Evolutionary conservation across 345 rosid genomes (phyloP).

Genomic region (Mercurialis annua): DNA sequence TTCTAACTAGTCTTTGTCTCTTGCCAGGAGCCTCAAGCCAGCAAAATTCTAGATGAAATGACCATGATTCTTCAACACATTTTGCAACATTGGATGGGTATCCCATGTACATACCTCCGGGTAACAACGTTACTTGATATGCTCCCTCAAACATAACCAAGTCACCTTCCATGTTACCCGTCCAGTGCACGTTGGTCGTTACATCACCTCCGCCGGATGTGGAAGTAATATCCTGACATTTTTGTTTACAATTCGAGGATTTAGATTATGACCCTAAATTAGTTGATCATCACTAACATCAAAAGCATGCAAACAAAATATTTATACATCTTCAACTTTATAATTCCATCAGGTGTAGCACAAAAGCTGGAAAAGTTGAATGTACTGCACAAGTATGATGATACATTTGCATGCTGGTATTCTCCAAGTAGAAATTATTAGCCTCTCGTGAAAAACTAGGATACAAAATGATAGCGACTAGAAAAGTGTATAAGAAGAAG

Average conservation of each 20-base stretch:
- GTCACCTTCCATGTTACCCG: slow-evolving; percentile 48
- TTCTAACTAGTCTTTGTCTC: slow-evolving; percentile 78
- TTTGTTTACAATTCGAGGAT: slow-evolving; percentile 3
- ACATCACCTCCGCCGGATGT: slow-evolving; percentile 32
- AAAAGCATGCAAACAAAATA: background rate
- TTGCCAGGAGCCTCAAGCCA: slow-evolving; percentile 68
- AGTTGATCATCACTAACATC: background rate
- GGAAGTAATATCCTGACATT: slow-evolving; percentile 52
- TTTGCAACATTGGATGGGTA: slow-evolving; percentile 65
- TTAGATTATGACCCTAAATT: slow-evolving; percentile 2
- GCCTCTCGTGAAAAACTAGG: background rate
- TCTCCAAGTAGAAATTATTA: background rate
- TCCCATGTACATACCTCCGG: slow-evolving; percentile 93
- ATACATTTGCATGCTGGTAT: background rate
- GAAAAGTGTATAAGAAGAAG: background rate
- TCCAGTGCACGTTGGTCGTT: slow-evolving; percentile 62
- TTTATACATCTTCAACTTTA: background rate
- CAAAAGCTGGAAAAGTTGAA: background rate
- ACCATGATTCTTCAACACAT: slow-evolving; percentile 59
- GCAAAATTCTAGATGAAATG: slow-evolving; percentile 85
- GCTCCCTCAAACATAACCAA: slow-evolving; percentile 63
- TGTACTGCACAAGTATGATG: background rate
- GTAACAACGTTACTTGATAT: slow-evolving; percentile 65
- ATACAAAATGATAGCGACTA: background rate
- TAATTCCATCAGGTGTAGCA: background rate